Conservation (phyloP, 345 rosid genomes). For the Hibiscus syriacus region DNA sequence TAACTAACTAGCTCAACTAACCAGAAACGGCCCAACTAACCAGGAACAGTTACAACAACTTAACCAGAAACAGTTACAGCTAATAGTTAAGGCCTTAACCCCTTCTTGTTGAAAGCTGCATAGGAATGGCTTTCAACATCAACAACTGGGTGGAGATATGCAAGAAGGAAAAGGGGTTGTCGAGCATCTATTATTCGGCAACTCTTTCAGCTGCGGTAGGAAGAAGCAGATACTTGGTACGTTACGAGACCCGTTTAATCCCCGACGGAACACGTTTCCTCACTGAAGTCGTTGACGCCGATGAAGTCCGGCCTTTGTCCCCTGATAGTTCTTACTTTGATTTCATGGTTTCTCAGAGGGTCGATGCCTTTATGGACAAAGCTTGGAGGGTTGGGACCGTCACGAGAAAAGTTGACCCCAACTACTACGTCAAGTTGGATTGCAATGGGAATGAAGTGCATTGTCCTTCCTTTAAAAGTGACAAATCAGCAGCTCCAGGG, state of each 20-base stretch:
- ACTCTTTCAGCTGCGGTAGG: slow-evolving; percentile 20
- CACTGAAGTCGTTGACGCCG: slow-evolving; percentile 13
- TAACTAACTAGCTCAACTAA: too few relatives aligned
- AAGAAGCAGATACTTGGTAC: slow-evolving; percentile 16
- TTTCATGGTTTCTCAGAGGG: slow-evolving; percentile 9
- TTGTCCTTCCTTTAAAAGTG: slow-evolving; percentile 11
- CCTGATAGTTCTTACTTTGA: neutral
- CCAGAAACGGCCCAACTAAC: too few relatives aligned
- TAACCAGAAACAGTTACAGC: too few relatives aligned
- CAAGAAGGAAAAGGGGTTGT: slow-evolving; percentile 16
- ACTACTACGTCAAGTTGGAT: slow-evolving; percentile 21
- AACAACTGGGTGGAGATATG: slow-evolving; percentile 19
- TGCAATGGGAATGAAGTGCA: slow-evolving; percentile 11
- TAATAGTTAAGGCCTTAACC: neutral
- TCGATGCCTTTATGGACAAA: slow-evolving; percentile 20
- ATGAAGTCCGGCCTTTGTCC: slow-evolving; percentile 20
- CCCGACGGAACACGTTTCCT: slow-evolving; percentile 10
- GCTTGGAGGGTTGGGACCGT: slow-evolving; percentile 23
- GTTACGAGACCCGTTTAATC: slow-evolving; percentile 16
- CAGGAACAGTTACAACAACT: too few relatives aligned
- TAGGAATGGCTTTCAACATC: slow-evolving; percentile 1
- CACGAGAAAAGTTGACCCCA: slow-evolving; percentile 14
- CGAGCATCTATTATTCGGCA: slow-evolving; percentile 13
- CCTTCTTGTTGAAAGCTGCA: neutral
- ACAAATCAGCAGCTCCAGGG: too few relatives aligned